Conservation (phyloP, 208 protist species). For the Leishmania turanica region DNA sequence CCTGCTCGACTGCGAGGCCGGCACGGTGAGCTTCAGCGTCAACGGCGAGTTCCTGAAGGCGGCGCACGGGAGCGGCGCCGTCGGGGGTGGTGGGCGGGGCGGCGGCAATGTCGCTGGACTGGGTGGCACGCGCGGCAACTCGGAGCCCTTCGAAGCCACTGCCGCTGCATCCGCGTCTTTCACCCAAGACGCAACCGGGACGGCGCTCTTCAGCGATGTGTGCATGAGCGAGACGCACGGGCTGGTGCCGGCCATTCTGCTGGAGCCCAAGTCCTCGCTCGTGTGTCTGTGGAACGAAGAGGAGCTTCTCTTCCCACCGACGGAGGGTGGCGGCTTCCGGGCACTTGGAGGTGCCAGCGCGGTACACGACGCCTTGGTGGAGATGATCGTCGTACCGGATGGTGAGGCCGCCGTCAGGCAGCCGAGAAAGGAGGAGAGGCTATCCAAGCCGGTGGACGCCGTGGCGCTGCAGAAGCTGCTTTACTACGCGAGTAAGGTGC, state of each 20-base stretch:
- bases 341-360: constrained; percentile 44
- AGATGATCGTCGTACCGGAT: constrained; percentile 24
- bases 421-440: not conserved
- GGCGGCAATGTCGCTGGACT: not conserved
- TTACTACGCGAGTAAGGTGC: constrained; percentile 35
- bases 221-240: constrained; percentile 12
- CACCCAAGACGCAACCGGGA: not conserved
- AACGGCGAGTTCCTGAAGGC: constrained; percentile 63
- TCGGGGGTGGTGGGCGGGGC: constrained; percentile 27
- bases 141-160: not conserved
- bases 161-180: not conserved
- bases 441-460: not conserved
- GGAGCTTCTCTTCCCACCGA: constrained; percentile 62
- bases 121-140: not conserved
- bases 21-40: constrained; percentile 74
- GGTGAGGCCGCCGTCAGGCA: not conserved
- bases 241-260: constrained; percentile 34
- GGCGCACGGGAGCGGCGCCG: constrained; percentile 21
- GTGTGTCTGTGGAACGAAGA: constrained; percentile 53
- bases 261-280: constrained; percentile 58
- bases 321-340: constrained; percentile 36
- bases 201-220: constrained; percentile 24
- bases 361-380: constrained; percentile 33
- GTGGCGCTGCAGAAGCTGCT: constrained; percentile 28
- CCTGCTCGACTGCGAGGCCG: constrained; percentile 80